These are phyloP conservation scores for Elaeagnus macrophylla DNA, from an alignment of 306 rosid species.

Conservation along the genomic window DNA sequence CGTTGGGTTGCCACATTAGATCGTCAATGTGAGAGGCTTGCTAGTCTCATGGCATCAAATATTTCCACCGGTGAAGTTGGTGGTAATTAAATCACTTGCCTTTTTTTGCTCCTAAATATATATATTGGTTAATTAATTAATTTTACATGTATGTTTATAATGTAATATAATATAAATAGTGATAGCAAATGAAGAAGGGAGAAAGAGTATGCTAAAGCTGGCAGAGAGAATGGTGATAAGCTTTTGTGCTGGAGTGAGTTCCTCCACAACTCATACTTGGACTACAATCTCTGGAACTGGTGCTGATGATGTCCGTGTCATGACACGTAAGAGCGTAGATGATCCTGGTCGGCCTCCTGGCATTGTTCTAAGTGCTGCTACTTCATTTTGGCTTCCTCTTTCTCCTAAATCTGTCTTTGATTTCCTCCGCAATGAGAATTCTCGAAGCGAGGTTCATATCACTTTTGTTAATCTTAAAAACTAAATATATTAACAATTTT, in stretches of 20 bases:
- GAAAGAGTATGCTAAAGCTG: constrained; percentile 88
- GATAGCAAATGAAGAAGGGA: constrained; percentile 86
- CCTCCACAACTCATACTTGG: constrained; percentile 94
- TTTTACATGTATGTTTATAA: no score
- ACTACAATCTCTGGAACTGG: constrained; percentile 83
- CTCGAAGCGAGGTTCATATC: constrained; percentile 72
- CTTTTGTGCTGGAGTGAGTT: constrained; percentile 94
- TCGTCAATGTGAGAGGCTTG: constrained; percentile 87
- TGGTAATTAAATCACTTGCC: constrained; percentile 27
- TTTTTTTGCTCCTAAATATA: no score
- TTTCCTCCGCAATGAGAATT: constrained; percentile 81
- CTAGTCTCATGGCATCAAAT: constrained; percentile 87
- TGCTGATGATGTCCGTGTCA: constrained; percentile 89
- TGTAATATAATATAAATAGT: constrained; percentile 22
- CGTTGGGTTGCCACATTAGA: constrained; percentile 95
- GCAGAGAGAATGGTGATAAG: constrained; percentile 98
- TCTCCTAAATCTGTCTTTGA: constrained; percentile 75
- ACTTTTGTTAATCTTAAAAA: no score
- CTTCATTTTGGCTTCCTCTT: constrained; percentile 95
- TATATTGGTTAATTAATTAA: no score
- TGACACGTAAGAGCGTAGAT: constrained; percentile 89
- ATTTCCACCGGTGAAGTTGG: constrained; percentile 78
- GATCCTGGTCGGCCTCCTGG: constrained; percentile 97
- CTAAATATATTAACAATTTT: no score
- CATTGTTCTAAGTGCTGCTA: constrained; percentile 88